phyloP scores from a whole-genome alignment of 2,329 filamentous ascomycete species.

The Fusarium pseudoanthophilum region DNA sequence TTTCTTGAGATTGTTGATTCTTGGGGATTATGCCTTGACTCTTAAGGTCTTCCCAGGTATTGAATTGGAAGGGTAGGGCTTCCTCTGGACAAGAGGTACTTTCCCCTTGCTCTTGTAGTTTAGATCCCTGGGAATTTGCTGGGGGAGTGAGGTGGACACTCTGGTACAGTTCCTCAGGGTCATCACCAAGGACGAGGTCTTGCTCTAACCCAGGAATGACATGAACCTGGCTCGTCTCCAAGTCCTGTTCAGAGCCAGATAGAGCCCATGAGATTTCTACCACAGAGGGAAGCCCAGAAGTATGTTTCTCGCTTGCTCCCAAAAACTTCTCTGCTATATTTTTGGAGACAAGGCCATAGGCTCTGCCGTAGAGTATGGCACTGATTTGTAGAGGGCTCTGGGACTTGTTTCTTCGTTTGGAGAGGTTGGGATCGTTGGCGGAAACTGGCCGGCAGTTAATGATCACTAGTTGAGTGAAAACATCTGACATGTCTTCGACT shows the following conservation, averaged over 20 bases:
- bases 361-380: background rate
- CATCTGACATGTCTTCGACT: constrained; percentile 22
- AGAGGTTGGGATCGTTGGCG: background rate
- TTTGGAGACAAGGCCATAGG: constrained; percentile 9
- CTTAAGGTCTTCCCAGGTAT: background rate
- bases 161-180: background rate
- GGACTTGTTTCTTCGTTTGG: background rate
- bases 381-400: background rate
- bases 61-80: background rate
- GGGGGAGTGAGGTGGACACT: constrained; percentile 6
- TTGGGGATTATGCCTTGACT: background rate
- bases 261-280: constrained; percentile 12
- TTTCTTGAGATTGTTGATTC: constrained; percentile 12
- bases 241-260: background rate
- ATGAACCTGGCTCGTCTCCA: constrained; percentile 15
- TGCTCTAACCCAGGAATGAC: constrained; percentile 13
- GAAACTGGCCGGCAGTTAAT: constrained; percentile 7
- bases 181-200: constrained; percentile 16
- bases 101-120: background rate
- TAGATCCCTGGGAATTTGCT: background rate
- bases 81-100: background rate
- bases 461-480: background rate
- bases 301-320: background rate
- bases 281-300: background rate
- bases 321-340: constrained; percentile 1